These are phyloP conservation scores for Leccinum pseudoinsigne DNA, from an alignment of 1,284 basidiomycete species.

Conservation along the genomic window DNA sequence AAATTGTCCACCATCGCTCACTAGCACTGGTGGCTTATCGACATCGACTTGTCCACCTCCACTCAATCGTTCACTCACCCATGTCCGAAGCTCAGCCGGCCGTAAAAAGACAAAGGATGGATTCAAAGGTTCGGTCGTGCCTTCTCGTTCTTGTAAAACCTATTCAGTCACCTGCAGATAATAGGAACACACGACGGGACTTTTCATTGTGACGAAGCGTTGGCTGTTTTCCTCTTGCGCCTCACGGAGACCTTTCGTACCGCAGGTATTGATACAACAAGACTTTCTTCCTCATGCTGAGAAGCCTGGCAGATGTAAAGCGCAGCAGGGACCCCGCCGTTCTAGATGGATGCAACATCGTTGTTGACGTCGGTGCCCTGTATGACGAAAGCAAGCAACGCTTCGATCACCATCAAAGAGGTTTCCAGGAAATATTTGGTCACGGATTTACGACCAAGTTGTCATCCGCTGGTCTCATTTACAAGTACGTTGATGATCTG, in stretches of 20 bases:
- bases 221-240: constrained; percentile 90
- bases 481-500: constrained; percentile 64
- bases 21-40: background rate
- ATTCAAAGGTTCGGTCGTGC: constrained; percentile 37
- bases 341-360: constrained; percentile 87
- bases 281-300: constrained; percentile 12
- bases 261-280: constrained; percentile 54
- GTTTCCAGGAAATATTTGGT: constrained; percentile 90
- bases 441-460: constrained; percentile 86
- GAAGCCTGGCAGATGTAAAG: constrained; percentile 52
- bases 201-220: constrained; percentile 96
- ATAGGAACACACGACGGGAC: constrained; percentile 96
- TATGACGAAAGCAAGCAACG: constrained; percentile 81
- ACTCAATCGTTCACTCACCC: constrained; percentile 2
- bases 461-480: constrained; percentile 91
- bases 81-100: constrained; percentile 38
- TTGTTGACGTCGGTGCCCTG: constrained; percentile 96
- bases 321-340: constrained; percentile 81
- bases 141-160: background rate
- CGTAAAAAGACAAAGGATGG: constrained; percentile 52
- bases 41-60: constrained; percentile 10
- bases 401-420: constrained; percentile 97
- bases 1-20: background rate
- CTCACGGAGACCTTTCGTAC: constrained; percentile 76
- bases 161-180: constrained; percentile 38